phyloP scores from a whole-genome alignment of 495 filamentous ascomycete genomes.

The Penicillium coffeae region DNA sequence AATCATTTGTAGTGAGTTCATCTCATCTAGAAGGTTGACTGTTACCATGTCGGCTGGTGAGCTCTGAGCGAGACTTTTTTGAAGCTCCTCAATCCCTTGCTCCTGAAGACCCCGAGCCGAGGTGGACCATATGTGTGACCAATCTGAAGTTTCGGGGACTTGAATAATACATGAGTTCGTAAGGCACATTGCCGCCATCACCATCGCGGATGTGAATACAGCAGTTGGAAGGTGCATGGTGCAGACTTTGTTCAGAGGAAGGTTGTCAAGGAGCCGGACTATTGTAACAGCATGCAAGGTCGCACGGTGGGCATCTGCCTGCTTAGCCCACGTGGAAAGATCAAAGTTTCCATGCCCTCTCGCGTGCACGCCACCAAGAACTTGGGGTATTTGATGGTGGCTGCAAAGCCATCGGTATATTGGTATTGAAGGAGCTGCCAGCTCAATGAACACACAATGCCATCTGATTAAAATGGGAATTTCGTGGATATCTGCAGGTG shows the following conservation, averaged over 20 bases:
- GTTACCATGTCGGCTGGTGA: neutral
- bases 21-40: conserved; percentile 5
- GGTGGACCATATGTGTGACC: conserved; percentile 1
- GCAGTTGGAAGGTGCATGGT: conserved; percentile 13
- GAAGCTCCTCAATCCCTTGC: neutral
- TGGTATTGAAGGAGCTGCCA: conserved; percentile 4
- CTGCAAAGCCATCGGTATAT: conserved; percentile 8
- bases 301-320: conserved; percentile 5
- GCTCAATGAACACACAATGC: conserved; percentile 15
- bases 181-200: conserved; percentile 8
- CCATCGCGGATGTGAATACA: conserved; percentile 14
- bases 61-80: neutral
- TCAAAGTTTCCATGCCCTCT: neutral
- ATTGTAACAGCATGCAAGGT: conserved; percentile 9
- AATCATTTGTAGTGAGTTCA: conserved; percentile 10
- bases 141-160: neutral
- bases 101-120: neutral
- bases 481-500: neutral
- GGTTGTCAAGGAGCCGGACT: conserved; percentile 7
- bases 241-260: conserved; percentile 11
- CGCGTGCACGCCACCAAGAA: conserved; percentile 4
- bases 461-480: conserved; percentile 11
- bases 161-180: conserved; percentile 1
- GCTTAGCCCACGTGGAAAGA: neutral
- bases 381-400: conserved; percentile 5